Evolutionary conservation across 306 rosid genomes (phyloP), one percentile per base, ranked within the genome.

Genomic region (Rubus parviflorus): DNA sequence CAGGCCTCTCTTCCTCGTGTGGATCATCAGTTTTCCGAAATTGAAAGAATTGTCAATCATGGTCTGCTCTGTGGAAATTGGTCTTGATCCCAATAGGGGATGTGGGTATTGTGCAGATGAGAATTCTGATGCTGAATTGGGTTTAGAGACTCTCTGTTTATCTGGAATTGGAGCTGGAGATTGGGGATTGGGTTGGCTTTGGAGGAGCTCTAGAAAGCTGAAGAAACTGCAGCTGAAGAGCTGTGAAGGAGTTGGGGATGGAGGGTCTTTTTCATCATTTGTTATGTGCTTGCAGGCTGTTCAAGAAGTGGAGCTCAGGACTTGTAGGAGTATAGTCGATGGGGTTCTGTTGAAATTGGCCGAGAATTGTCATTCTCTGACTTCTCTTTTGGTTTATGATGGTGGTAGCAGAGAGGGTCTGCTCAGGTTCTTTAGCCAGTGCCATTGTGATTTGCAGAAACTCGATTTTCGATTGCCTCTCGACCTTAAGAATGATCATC

Each of bases 391-490:
- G 81, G 84, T 95, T 66, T 88, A 95, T 72, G 98, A 95, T 57
- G 98, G 98, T 40, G 97, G 97, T 6, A 92, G 97, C 81, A 83
- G 84, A 23, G 95, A 90, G 4, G 91, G 92, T 1, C 53, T 95
- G 37, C 88, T 88, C 4, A 80, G 85, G 14, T 92, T 95, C 76
- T 81, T 92, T 22, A 69, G 69, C 73, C 80, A 71, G 2, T 73
- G 79, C 56, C 83, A 63, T 4, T 82, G 85, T 5, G 80, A 82
- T 62, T 20, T 95, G 52, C 87, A 65, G 9, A 90, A 79, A 46
- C 85, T 95, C 0, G 92, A 95, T 51, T 85, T 95, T 43, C 96
- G 98, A 0, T 78, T 95, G 64, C 98, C 98, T 81, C 81, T 95
- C 38, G 99, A 95, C 86, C 92, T 95, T 30, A 49, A 78, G 43